Base-by-base conservation (phyloP, 257 asterid genomes). In the Solanum pimpinellifolium region DNA sequence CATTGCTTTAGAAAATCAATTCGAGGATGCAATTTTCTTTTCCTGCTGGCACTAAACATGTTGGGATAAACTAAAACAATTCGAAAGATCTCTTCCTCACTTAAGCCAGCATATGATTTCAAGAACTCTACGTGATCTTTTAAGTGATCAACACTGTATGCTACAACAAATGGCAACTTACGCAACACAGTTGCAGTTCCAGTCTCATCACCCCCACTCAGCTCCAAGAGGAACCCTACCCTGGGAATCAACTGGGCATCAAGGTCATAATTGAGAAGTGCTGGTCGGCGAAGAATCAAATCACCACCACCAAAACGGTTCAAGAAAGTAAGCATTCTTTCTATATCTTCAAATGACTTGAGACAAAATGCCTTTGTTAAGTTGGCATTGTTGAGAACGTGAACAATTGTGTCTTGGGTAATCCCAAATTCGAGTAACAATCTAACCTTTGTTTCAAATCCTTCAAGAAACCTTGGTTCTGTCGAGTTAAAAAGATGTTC, bases 1-100 rank as follows among this genome's bases (percentile, higher is more conserved):
- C 98, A 95, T 86, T 95, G 90, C 90, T 94, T 94, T 11, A 96
- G 94, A 91, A 96, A 95, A 83, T 92, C 95, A 41, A 95, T 94
- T 84, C 98, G 93, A 4, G 98, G 98, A 37, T 93, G 96, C 89
- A 94, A 77, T 88, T 96, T 95, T 93, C 97, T 93, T 90, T 90
- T 89, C 92, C 93, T 92, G 91, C 99, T 96, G 23, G 96, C 94
- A 72, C 97, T 94, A 83, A 96, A 94, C 90, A 96, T 66, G 59
- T 92, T 92, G 5, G 98, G 98, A 84, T 94, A 94, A 84, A 93
- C 92, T 60, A 94, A 93, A 65, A 94, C 90, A 25, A 96, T 91
- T 90, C 89, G 92, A 86, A 96, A 96, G 68, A 96, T 93, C 89
- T 96, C 98, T 56, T 89, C 90, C 13, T 90, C 85, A 87, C 92